Evolutionary conservation across 352 stramenopile species (phyloP), one percentile per base, ranked within the genome.

Genomic region (Pythium dissotocum): DNA sequence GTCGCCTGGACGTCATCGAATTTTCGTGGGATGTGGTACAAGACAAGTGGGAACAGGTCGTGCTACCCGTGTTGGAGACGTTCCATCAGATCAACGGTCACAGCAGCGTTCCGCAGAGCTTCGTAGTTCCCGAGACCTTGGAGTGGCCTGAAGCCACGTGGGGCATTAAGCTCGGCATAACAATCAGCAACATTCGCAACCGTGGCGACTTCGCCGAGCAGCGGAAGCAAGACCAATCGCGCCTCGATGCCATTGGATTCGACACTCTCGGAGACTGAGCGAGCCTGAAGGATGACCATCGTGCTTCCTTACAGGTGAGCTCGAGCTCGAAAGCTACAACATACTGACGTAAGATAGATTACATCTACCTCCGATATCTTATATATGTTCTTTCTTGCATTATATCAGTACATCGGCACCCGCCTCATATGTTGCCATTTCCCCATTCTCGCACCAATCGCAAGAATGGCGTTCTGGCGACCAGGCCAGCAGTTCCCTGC

Each of bases 391-490:
- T 24, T 24, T 24, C 21, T 24, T 24, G 21, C 21, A 24, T 24
- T 24, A 24, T 24, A 24, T 24, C 21, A 24, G 21, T 24, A 24
- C 21, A 24, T 24, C 21, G 21, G 21, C 21, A 24, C 21, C 21
- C 21, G 21, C 21, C 21, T 24, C 21, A 24, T 24, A 24, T 24
- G 21, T 24, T 24, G 21, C 21, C 21, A 24, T 24, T 24, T 24
- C 21, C 21, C 21, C 21, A 24, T 24, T 24, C 21, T 24, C 21
- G 21, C 21, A 24, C 21, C 21, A 24, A 24, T 24, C 21, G 51
- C 0, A n/a, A 63, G 2, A n/a, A 85, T 83, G 77, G 82, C 80
- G 40, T 93, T 93, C 75, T 93, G 85, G 85, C 77, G 83, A 36
- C 85, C 85, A 14, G 85, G 85, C 21, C 68, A 75, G 56, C 61